phyloP scores from a whole-genome alignment of 148 eudicot species.

The Limonium bicolor region DNA sequence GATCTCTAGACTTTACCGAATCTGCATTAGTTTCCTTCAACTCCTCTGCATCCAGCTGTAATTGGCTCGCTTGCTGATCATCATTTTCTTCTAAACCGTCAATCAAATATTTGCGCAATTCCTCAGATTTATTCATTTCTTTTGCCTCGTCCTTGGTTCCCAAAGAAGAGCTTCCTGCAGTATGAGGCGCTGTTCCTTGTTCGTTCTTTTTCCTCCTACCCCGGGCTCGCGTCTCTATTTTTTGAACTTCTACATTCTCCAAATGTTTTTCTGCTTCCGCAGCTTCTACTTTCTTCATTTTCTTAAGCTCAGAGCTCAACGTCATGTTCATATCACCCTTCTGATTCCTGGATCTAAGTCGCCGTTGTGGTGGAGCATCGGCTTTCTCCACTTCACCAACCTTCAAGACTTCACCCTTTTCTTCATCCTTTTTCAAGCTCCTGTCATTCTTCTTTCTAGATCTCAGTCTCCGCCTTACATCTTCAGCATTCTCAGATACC shows the following conservation, averaged over 20 bases:
- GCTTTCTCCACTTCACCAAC: neutral
- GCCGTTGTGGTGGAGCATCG: too few species aligned
- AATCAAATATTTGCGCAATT: too few species aligned
- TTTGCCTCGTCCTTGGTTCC: too few species aligned
- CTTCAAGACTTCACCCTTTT: neutral
- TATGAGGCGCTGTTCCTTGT: neutral
- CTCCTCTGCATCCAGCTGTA: neutral
- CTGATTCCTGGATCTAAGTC: neutral
- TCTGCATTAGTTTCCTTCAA: neutral
- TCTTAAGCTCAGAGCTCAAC: neutral
- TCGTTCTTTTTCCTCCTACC: neutral
- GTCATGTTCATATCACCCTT: neutral
- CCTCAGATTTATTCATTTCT: too few species aligned
- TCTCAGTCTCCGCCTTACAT: neutral
- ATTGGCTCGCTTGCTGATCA: neutral
- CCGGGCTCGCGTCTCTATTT: neutral
- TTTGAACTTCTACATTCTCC: neutral
- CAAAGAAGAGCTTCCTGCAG: too few species aligned
- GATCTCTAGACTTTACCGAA: neutral
- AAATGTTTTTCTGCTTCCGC: conserved; percentile 6
- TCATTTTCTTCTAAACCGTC: too few species aligned
- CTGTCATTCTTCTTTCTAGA: neutral
- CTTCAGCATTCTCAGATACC: conserved; percentile 4
- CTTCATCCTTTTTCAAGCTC: neutral
- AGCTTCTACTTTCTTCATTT: neutral